Percentiles rank a stretch among this genome's conserved stretches.
phyloP scores from a whole-genome alignment of 129 eudicot genomes.

The Helianthus annuus region HanXRQr2.0-SUNRISE NC_035433.2:139590981-139591480 shows the following conservation, averaged over 20 bases:
- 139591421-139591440: conserved; percentile 69
- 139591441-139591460: conserved; percentile 6
- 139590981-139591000: not conserved
- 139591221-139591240: conserved; percentile 12
- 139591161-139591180: conserved; percentile 47
- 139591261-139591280: conserved; percentile 72
- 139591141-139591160: conserved; percentile 61
- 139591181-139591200: conserved; percentile 20
- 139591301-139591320: conserved; percentile 69
- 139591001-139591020: conserved; percentile 68
- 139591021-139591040: conserved; percentile 48
- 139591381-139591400: conserved; percentile 66
- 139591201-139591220: conserved; percentile 8
- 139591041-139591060: conserved; percentile 63
- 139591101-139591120: conserved; percentile 51
- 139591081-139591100: conserved; percentile 52
- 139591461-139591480: conserved; percentile 16
- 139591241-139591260: conserved; percentile 52
- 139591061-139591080: conserved; percentile 51
- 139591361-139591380: conserved; percentile 68
- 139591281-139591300: conserved; percentile 58
- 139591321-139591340: conserved; percentile 62
- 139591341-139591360: conserved; percentile 67
- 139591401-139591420: conserved; percentile 73
- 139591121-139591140: conserved; percentile 53